phyloP scores from a whole-genome alignment of 2,329 filamentous ascomycete species.

The Trichophyton mentagrophytes region DNA sequence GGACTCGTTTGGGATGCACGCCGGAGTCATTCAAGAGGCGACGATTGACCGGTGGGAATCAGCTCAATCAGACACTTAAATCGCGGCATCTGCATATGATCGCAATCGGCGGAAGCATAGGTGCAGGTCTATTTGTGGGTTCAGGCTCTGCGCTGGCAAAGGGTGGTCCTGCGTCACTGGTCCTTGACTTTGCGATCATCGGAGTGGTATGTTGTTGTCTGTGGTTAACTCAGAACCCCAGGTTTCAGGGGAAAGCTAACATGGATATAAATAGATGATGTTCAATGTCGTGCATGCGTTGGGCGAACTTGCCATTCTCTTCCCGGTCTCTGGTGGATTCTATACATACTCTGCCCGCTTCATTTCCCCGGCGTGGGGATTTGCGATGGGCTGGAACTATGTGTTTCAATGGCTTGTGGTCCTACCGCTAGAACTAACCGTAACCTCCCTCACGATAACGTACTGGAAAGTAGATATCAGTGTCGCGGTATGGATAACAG shows the following conservation, averaged over 20 bases:
- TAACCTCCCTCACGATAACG: conserved; percentile 62
- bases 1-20: conserved; percentile 28
- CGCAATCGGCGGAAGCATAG: conserved; percentile 20
- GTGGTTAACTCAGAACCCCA: not conserved
- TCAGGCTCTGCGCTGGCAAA: conserved; percentile 26
- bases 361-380: conserved; percentile 45
- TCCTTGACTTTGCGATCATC: conserved; percentile 40
- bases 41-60: conserved; percentile 13
- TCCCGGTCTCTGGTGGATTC: conserved; percentile 51
- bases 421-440: conserved; percentile 69
- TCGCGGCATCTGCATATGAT: conserved; percentile 30
- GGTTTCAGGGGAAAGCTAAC: not conserved
- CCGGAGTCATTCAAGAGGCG: conserved; percentile 28
- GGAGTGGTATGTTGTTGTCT: conserved; percentile 24
- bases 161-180: conserved; percentile 28
- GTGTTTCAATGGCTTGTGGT: conserved; percentile 73
- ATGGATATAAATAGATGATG: conserved; percentile 35
- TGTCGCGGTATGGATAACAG: conserved; percentile 43
- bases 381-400: conserved; percentile 44
- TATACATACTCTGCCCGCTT: conserved; percentile 49
- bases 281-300: conserved; percentile 47
- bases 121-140: conserved; percentile 30
- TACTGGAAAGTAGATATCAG: conserved; percentile 47
- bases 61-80: conserved; percentile 20
- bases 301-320: conserved; percentile 49